phyloP scores from a whole-genome alignment of 2,329 filamentous ascomycete species.

The Trichoderma arundinaceum region DNA sequence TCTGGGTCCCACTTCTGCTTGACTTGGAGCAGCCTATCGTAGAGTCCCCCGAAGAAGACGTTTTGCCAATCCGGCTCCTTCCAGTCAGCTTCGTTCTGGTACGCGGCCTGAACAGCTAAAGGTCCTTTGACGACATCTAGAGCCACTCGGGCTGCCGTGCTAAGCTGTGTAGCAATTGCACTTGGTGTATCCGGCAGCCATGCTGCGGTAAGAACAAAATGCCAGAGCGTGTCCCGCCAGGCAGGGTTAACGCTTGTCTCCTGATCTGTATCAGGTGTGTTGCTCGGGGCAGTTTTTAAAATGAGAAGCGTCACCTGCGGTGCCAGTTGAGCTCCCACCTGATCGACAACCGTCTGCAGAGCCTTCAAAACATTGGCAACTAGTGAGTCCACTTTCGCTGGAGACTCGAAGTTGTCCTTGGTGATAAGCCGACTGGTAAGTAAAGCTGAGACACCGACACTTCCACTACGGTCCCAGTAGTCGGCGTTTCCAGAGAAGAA shows the following conservation, averaged over 20 bases:
- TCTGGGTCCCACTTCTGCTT: slow-evolving; percentile 56
- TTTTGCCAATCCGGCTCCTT: slow-evolving; percentile 52
- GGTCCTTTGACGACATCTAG: slow-evolving; percentile 1
- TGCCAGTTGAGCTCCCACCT: background rate
- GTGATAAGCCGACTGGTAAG: slow-evolving; percentile 12
- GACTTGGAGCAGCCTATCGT: slow-evolving; percentile 48
- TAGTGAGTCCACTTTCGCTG: background rate
- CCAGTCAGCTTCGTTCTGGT: slow-evolving; percentile 59
- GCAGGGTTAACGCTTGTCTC: slow-evolving; percentile 25
- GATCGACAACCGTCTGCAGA: background rate
- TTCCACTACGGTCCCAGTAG: background rate
- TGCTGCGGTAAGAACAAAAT: background rate
- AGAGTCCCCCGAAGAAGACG: slow-evolving; percentile 55
- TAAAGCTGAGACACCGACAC: slow-evolving; percentile 11
- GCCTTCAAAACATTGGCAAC: slow-evolving; percentile 5
- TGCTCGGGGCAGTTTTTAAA: slow-evolving; percentile 1
- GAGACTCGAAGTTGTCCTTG: slow-evolving; percentile 9
- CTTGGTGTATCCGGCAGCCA: slow-evolving; percentile 8
- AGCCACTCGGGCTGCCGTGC: background rate
- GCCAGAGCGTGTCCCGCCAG: slow-evolving; percentile 20
- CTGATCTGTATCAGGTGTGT: slow-evolving; percentile 16
- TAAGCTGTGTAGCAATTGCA: background rate
- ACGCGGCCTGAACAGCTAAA: slow-evolving; percentile 39
- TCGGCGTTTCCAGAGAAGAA: slow-evolving; percentile 7
- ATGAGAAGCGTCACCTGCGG: background rate